Evolutionary conservation across 805 yeast genomes (phyloP).

Genomic region (Cyberlindnera mrakii): DNA sequence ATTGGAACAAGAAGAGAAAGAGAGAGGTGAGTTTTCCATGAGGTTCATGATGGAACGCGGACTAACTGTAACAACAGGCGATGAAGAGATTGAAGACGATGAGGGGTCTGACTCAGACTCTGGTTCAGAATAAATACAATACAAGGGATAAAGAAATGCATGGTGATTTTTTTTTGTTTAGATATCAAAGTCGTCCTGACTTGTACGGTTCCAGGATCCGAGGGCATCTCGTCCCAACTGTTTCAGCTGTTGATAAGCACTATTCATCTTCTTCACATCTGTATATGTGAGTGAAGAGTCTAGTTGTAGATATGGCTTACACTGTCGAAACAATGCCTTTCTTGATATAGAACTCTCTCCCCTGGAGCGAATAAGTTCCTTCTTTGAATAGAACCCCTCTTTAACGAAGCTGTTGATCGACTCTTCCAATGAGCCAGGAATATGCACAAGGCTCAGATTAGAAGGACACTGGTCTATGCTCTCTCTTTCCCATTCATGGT

Average conservation of each 20-base stretch:
- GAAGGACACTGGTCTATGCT: constrained; percentile 11
- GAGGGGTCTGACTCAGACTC: constrained; percentile 20
- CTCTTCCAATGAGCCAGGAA: constrained; percentile 21
- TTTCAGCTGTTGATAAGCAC: constrained; percentile 28
- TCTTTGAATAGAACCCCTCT: constrained; percentile 49
- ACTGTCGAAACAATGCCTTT: constrained; percentile 16
- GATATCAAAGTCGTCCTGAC: constrained; percentile 35
- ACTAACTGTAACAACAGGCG: constrained; percentile 14
- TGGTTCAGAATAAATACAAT: constrained; percentile 11
- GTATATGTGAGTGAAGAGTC: constrained; percentile 20
- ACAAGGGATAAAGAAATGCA: background rate
- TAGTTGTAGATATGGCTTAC: constrained; percentile 13
- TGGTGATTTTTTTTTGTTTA: background rate
- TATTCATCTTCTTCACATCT: constrained; percentile 25
- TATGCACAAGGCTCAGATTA: constrained; percentile 24
- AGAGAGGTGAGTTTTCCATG: constrained; percentile 25
- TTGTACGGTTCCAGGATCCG: constrained; percentile 43
- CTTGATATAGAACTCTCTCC: constrained; percentile 37
- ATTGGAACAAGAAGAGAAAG: constrained; percentile 27
- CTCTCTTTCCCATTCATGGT: constrained; percentile 12
- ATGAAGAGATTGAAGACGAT: constrained; percentile 28
- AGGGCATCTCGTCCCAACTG: constrained; percentile 24
- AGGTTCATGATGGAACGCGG: constrained; percentile 5
- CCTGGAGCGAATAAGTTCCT: constrained; percentile 34
- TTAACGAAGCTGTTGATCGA: constrained; percentile 51